Base-by-base conservation (phyloP, 106 monocot species). In the Phalaenopsis equestris region DNA sequence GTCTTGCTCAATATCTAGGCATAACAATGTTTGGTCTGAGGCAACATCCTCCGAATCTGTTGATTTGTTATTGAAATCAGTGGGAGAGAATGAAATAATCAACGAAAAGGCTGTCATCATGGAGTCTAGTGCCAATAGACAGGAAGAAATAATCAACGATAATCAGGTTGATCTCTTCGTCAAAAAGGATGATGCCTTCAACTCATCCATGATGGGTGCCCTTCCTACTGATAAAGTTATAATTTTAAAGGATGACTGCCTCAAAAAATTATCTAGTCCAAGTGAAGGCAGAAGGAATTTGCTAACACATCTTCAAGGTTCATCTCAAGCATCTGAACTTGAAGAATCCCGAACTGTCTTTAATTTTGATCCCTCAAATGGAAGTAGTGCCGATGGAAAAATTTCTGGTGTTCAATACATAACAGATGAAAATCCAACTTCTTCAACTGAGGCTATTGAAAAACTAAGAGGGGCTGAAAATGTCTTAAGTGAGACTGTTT, bases 31-130 rank as follows among this genome's bases (percentile, higher is more conserved):
- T 41, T 97, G 96, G 96, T 94, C 91, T 80, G 92, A 92, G 58
- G 96, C 92, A 45, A 90, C 94, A 56, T 94, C 92, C 65, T 88
- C 93, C 79, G 94, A 97, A 79, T 97, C 96, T 79, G 96, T 92
- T 52, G 94, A 97, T 72, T 92, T 97, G 87, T 68, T 97, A 84
- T 67, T 97, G 83, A 97, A 87, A 67, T 92, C 96, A 61, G 92
- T 92, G 77, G 90, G 84, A 65, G 86, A 52, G 10, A 14, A 91
- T 86, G 87, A 86, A 45, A 82, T 90, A 84, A 80, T 82, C 55
- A 67, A 82, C 46, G 75, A 85, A 10, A 80, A 87, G 56, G 23
- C 49, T 78, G 67, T 47, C 49, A 72, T 48, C 43, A 82, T 84
- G 70, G 81, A 87, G 19, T 70, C 76, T 23, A 81, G 81, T 83